A percentile compares a stretch with the other conserved stretches of the same genome.
Conservation (phyloP, 129 eudicot species). For the Ambrosia artemisiifolia region DNA sequence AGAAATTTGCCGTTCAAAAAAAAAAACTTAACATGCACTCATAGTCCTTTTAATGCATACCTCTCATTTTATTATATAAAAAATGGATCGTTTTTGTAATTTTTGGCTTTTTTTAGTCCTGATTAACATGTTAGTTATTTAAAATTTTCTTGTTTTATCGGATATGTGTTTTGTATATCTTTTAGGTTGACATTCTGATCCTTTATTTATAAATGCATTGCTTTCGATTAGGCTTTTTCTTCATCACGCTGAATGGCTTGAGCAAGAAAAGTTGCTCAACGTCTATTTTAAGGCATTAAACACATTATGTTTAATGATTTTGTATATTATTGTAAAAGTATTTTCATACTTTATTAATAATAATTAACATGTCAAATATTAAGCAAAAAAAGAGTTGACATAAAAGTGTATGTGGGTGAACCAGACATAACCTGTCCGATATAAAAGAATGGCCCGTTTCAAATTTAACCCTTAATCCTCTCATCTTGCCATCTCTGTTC, state of each 20-base stretch:
- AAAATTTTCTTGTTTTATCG: neutral
- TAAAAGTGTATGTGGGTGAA: neutral
- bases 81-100: neutral
- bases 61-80: neutral
- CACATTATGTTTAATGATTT: neutral
- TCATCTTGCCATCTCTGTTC: neutral
- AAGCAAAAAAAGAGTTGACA: neutral
- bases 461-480: neutral
- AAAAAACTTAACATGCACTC: neutral
- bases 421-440: neutral
- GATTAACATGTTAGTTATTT: neutral
- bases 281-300: neutral
- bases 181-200: too few relatives aligned
- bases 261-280: neutral
- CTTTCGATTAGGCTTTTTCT: neutral
- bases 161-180: neutral
- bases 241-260: neutral
- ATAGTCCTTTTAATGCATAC: neutral
- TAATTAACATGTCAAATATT: too few relatives aligned
- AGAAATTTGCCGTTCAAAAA: too few relatives aligned
- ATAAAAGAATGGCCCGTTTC: neutral
- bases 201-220: neutral
- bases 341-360: too few relatives aligned
- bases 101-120: neutral
- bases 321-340: neutral